phyloP scores from a whole-genome alignment of 2,329 filamentous ascomycete species.

The Colletotrichum horii region DNA sequence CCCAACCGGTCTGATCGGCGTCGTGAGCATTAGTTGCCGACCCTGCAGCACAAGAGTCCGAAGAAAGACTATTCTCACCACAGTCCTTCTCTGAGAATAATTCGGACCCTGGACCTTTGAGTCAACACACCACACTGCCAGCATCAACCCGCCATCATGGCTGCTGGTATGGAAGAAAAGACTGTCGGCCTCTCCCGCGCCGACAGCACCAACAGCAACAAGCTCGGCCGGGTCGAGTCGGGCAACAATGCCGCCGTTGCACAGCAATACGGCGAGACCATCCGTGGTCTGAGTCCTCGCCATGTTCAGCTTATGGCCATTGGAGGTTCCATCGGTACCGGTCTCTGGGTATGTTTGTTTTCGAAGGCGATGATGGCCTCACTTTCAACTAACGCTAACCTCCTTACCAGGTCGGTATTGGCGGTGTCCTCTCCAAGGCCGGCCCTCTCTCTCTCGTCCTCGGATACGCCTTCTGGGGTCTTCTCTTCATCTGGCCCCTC shows the following conservation, averaged over 20 bases:
- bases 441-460: conserved; percentile 49
- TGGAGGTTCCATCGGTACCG: conserved; percentile 51
- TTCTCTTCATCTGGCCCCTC: conserved; percentile 48
- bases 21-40: neutral
- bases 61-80: neutral
- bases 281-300: conserved; percentile 39
- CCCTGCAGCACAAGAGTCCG: neutral
- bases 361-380: neutral
- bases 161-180: conserved; percentile 16
- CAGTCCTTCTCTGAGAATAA: neutral
- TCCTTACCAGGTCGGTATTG: conserved; percentile 41
- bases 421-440: conserved; percentile 44
- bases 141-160: neutral
- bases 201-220: conserved; percentile 18
- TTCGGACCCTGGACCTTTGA: neutral
- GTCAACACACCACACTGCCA: neutral
- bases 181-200: conserved; percentile 16
- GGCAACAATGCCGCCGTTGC: conserved; percentile 7
- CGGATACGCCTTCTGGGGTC: conserved; percentile 49
- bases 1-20: conserved; percentile 1
- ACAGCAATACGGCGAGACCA: conserved; percentile 34
- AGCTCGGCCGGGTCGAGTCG: conserved; percentile 17
- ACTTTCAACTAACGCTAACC: neutral
- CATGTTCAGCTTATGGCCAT: conserved; percentile 57
- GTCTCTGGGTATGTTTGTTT: conserved; percentile 42